Conservation (phyloP, 331 rosid species). For the Telfairia occidentalis region DNA sequence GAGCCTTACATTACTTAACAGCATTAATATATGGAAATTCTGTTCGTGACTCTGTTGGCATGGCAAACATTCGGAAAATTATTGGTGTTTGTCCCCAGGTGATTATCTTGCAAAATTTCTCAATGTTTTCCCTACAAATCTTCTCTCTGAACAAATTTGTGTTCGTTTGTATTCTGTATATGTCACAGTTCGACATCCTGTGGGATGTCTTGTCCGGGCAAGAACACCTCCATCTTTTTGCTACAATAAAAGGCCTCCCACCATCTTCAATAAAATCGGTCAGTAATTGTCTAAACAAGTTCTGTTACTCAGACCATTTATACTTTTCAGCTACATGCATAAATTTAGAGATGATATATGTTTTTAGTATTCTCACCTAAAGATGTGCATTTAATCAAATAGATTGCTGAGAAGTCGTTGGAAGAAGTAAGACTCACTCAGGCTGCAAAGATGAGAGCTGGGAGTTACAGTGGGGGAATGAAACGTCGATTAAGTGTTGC, state of each 20-base stretch:
- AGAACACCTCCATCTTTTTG: conserved; percentile 81
- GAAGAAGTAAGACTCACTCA: conserved; percentile 66
- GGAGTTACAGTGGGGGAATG: conserved; percentile 94
- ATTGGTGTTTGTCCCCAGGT: conserved; percentile 98
- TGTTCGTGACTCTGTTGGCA: conserved; percentile 49
- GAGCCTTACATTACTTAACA: conserved; percentile 22
- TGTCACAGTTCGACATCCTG: conserved; percentile 65
- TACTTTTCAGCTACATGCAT: conserved; percentile 1
- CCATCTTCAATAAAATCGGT: conserved; percentile 52
- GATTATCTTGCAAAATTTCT: background rate
- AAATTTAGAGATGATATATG: background rate
- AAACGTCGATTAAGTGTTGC: conserved; percentile 91
- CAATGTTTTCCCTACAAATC: conserved; percentile 10
- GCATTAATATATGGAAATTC: conserved; percentile 75
- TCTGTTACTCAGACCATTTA: background rate
- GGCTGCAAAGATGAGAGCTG: conserved; percentile 62
- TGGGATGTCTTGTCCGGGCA: conserved; percentile 77
- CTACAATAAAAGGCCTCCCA: conserved; percentile 69
- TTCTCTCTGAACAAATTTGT: background rate
- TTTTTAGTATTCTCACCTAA: conserved; percentile 1
- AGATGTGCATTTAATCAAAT: conserved; percentile 16
- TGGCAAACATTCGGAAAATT: conserved; percentile 60
- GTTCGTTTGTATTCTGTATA: conserved; percentile 5
- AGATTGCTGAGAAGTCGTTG: conserved; percentile 46
- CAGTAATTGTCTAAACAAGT: conserved; percentile 16